Base-by-base conservation (phyloP, 352 stramenopile species). In the Phytophthora hybrid region DNA sequence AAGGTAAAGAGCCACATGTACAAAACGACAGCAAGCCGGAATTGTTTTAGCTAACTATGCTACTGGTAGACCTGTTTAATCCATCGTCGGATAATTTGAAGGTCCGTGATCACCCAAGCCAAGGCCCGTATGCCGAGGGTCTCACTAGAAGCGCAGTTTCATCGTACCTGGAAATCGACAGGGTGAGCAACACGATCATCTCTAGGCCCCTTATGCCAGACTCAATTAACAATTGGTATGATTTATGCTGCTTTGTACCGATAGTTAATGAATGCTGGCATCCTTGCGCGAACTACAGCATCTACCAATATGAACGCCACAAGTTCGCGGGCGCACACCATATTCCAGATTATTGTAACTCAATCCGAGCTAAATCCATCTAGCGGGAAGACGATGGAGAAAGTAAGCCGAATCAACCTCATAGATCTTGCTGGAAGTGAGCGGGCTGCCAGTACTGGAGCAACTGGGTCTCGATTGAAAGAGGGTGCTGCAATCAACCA, bases 401-500 rank as follows among this genome's bases (percentile, higher is more conserved):
- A 94, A 75, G 87, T 95, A 7, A 94, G 86, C 44, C 83, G 89
- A 9, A 94, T 97, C 76, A 97, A 97, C 63, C 69, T 97, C 13
- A 95, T 98, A 23, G 95, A 98, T 76, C 79, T 98, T n/a, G 95
- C 95, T 9, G 94, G 94, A 19, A 97, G 90, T 46, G 94, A 98
- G 74, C 71, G 93, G 47, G 93, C 91, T 18, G 79, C 87, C 6
- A 98, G 96, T 57, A 98, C 95, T 4, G 91, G 92, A 11, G 95
- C 94, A 4, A 96, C 90, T 2, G 95, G 94, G 0, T 81, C 82
- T 32, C 79, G 91, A 18, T 70, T 98, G 23, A 98, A 98, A 77
- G 95, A 98, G 84, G 95, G 95, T 3, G 93, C 93, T 23, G 93
- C 90, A n/a, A 98, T 98, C 67, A 98, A 98, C 69, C 86, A 98